Evolutionary conservation across 306 rosid species (phyloP).

Genomic region (Potentilla sterilis): DNA sequence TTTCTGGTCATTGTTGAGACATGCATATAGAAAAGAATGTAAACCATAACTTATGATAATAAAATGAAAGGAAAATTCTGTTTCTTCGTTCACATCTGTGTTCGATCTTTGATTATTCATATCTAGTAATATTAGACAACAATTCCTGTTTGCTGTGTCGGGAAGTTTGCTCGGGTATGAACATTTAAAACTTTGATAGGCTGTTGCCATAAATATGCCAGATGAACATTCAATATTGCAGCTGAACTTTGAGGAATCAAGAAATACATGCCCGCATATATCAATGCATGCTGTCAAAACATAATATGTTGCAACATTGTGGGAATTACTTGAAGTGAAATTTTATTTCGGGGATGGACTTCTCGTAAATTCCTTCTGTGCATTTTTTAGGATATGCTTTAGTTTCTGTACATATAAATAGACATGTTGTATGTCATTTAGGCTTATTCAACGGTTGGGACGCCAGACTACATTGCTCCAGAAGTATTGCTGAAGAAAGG

Average conservation of each 20-base stretch:
- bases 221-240: neutral
- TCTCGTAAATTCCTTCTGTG: neutral
- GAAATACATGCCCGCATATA: neutral
- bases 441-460: slow-evolving; percentile 93
- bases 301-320: neutral
- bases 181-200: neutral
- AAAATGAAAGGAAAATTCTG: neutral
- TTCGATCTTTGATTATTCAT: neutral
- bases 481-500: slow-evolving; percentile 81
- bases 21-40: neutral
- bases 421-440: slow-evolving; percentile 27
- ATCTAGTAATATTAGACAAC: neutral
- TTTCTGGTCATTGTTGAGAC: neutral
- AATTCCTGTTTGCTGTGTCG: neutral
- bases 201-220: neutral
- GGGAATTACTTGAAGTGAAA: neutral
- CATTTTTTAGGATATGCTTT: neutral
- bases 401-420: slow-evolving; percentile 18
- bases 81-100: neutral
- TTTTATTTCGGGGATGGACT: neutral
- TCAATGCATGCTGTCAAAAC: neutral
- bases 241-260: neutral
- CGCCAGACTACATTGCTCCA: slow-evolving; percentile 91
- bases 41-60: neutral
- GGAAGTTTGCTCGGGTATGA: neutral